Evolutionary conservation across 2,329 filamentous ascomycete genomes (phyloP).

Genomic region (Colletotrichum euphorbiae): DNA sequence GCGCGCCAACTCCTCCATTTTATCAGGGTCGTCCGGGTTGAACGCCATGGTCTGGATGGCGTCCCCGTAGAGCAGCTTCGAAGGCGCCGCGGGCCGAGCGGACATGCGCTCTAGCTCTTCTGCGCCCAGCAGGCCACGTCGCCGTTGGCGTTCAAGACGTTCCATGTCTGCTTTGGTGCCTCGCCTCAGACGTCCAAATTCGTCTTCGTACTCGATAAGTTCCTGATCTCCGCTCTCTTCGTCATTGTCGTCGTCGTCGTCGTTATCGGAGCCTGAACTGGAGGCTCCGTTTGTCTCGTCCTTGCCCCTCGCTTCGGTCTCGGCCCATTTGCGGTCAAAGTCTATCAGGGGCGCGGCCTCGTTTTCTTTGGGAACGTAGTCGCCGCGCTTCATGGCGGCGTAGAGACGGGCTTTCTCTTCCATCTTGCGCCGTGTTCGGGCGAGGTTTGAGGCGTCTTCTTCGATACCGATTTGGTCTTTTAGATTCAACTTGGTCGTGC

Average conservation of each 20-base stretch:
- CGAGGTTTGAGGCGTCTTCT: conserved; percentile 75
- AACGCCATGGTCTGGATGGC: conserved; percentile 87
- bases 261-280: conserved; percentile 52
- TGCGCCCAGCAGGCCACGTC: conserved; percentile 64
- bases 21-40: conserved; percentile 75
- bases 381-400: conserved; percentile 89
- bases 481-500: conserved; percentile 58
- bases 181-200: conserved; percentile 85
- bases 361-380: conserved; percentile 77
- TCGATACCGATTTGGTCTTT: conserved; percentile 67
- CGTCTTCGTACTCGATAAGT: conserved; percentile 88
- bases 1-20: conserved; percentile 82
- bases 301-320: conserved; percentile 61
- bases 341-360: conserved; percentile 80
- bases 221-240: conserved; percentile 59
- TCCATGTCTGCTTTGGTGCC: conserved; percentile 78
- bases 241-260: conserved; percentile 54
- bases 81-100: conserved; percentile 74
- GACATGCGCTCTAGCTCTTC: conserved; percentile 76
- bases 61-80: conserved; percentile 84
- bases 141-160: conserved; percentile 67
- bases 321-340: conserved; percentile 96
- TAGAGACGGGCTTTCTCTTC: conserved; percentile 92
- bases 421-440: conserved; percentile 82
- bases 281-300: conserved; percentile 67